Evolutionary conservation across 345 rosid species (phyloP).

Genomic region (Eucalyptus albens): DNA sequence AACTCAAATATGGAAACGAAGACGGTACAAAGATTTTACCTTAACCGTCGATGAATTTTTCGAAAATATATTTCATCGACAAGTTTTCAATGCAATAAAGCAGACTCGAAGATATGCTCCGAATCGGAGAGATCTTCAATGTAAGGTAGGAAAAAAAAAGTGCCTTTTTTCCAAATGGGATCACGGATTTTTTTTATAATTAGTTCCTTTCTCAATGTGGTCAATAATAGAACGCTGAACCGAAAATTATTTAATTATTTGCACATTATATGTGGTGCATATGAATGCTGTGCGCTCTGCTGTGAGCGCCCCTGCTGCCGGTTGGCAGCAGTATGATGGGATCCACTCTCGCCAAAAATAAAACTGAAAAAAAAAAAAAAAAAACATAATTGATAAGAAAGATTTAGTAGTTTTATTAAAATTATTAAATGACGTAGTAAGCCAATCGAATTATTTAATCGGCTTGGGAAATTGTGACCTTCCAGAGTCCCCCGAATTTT

Average conservation of each 20-base stretch:
- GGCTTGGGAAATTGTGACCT: neutral
- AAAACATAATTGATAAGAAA: neutral
- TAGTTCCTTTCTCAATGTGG: neutral
- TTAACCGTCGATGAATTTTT: too few relatives aligned
- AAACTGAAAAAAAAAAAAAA: neutral
- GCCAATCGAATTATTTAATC: neutral
- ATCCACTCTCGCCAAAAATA: neutral
- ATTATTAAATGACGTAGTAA: neutral
- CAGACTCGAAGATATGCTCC: neutral
- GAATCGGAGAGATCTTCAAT: neutral
- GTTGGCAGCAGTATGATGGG: neutral
- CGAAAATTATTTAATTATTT: neutral
- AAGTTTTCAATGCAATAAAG: neutral
- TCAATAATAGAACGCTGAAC: neutral
- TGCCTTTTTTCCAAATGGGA: neutral
- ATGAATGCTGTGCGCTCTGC: neutral
- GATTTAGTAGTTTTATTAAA: neutral
- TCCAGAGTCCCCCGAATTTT: neutral
- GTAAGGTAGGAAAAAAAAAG: neutral
- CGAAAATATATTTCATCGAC: too few relatives aligned
- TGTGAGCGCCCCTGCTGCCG: neutral
- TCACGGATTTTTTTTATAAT: neutral
- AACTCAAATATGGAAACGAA: accelerated
- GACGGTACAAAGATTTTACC: neutral
- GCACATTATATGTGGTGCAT: neutral